Evolutionary conservation across 1,284 basidiomycete species (phyloP).

Genomic region (Melampsora abietis-canadensis): DNA sequence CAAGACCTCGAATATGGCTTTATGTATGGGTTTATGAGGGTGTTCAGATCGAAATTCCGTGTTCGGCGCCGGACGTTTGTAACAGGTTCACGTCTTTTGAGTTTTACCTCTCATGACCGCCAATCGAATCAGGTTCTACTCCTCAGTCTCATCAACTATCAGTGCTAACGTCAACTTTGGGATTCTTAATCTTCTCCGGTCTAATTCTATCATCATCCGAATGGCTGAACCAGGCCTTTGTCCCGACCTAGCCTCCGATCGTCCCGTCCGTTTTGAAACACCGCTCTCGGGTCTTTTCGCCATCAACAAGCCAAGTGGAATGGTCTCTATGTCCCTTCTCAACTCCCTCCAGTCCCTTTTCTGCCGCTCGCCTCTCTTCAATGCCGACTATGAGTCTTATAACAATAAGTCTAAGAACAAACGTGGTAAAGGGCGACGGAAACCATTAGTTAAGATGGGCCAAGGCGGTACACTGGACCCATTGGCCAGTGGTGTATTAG

Average conservation of each 20-base stretch:
- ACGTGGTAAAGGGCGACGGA: slow-evolving; percentile 43
- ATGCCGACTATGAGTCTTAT: slow-evolving; percentile 50
- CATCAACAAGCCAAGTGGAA: slow-evolving; percentile 78
- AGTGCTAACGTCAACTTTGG: neutral
- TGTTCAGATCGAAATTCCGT: too few relatives aligned
- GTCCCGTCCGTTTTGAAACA: neutral
- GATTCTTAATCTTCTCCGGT: neutral
- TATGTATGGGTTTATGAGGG: too few relatives aligned
- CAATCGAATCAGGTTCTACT: neutral
- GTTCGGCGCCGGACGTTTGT: too few relatives aligned
- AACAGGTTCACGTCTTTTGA: too few relatives aligned
- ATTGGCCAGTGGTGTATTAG: slow-evolving; percentile 88
- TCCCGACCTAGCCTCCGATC: neutral
- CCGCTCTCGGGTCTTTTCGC: slow-evolving; percentile 79
- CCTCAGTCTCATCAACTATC: neutral
- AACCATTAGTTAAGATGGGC: slow-evolving; percentile 67
- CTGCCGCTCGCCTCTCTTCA: slow-evolving; percentile 74
- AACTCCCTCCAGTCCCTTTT: slow-evolving; percentile 80
- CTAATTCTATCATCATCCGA: neutral
- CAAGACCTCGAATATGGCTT: too few relatives aligned
- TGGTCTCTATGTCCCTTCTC: slow-evolving; percentile 84
- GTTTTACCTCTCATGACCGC: too few relatives aligned
- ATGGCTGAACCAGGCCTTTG: slow-evolving; percentile 1
- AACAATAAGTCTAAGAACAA: slow-evolving; percentile 45
- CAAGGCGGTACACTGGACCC: slow-evolving; percentile 96